Base-by-base conservation (phyloP, 228 moss, liverwort and hornwort species). In the Sphagnum fallax region DNA sequence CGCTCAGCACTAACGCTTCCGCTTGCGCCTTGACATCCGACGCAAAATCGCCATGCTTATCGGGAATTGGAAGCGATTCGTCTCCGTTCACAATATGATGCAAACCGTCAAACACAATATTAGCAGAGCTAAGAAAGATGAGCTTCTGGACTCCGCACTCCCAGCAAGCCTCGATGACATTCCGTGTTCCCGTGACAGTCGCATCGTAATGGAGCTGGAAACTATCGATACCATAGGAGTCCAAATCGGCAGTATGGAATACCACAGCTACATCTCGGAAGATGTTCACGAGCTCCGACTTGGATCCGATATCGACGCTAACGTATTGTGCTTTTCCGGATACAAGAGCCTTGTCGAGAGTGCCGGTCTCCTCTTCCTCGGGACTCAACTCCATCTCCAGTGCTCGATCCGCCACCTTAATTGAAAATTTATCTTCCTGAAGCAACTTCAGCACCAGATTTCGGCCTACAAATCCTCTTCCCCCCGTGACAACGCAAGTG, bases 211-310 rank as follows among this genome's bases (percentile, higher is more conserved):
- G 97, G 67, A 98, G 80, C 64, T 85, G 77, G 63, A 88, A 90
- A 72, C 66, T 86, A 60, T 93, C 90, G 63, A 86, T 75, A 32
- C 32, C 2, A 61, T 84, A 87, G 18, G 90, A 76, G 47, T 91
- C 88, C 0, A 93, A 88, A 5, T 93, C 91, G 13, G 97, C 97
- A 91, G 93, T 93, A 64, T 98, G 97, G 55, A 93, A 98, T 16
- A 98, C 91, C 16, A 87, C 84, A 0, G 79, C 4, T 0, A 87
- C 97, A 12, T 88, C 88, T 12, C 83, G 80, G 9, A 91, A n/a
- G 7, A 84, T 87, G 15, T 78, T 74, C 16, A 76, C 49, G 49
- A 98, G 90, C 62, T 83, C 74, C 12, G 69, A 74, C 74, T 74
- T 76, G 59, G 85, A 77, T 49, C 90, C 79, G 67, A 98, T 78